phyloP scores from a whole-genome alignment of 2,329 filamentous ascomycete genomes.

The Cryphonectria naterciae region DNA sequence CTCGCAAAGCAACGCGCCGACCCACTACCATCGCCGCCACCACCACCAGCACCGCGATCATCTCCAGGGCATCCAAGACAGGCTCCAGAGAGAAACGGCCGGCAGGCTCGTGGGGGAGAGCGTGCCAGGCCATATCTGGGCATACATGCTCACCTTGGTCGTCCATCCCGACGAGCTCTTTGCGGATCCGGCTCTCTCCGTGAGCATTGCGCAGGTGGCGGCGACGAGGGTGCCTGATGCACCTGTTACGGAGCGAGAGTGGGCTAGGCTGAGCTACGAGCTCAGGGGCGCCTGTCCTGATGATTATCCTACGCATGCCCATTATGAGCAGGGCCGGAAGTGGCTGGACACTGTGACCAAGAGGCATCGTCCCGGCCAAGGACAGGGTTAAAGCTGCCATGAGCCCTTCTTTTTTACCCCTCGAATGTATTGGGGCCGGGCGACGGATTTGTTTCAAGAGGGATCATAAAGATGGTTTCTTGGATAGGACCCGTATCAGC shows the following conservation, averaged over 20 bases:
- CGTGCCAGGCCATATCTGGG: conserved; percentile 15
- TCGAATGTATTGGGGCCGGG: background rate
- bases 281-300: conserved; percentile 13
- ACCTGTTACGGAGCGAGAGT: conserved; percentile 8
- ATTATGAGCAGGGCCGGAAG: conserved; percentile 14
- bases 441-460: background rate
- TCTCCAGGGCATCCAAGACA: conserved; percentile 11
- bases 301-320: conserved; percentile 11
- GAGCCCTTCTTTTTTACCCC: background rate
- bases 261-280: conserved; percentile 10
- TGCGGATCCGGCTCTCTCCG: conserved; percentile 5
- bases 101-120: conserved; percentile 5
- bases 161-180: conserved; percentile 17
- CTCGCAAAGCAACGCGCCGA: background rate
- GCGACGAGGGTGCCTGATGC: conserved; percentile 10
- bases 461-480: background rate
- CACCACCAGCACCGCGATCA: background rate
- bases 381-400: background rate
- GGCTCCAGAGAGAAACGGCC: conserved; percentile 10
- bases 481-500: background rate
- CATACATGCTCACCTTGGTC: conserved; percentile 16
- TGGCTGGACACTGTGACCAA: conserved; percentile 11
- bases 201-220: conserved; percentile 12
- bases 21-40: background rate
- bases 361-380: conserved; percentile 8